Base-by-base conservation (phyloP, 495 filamentous ascomycete species). In the Hyphodiscus hymeniophilus region DNA sequence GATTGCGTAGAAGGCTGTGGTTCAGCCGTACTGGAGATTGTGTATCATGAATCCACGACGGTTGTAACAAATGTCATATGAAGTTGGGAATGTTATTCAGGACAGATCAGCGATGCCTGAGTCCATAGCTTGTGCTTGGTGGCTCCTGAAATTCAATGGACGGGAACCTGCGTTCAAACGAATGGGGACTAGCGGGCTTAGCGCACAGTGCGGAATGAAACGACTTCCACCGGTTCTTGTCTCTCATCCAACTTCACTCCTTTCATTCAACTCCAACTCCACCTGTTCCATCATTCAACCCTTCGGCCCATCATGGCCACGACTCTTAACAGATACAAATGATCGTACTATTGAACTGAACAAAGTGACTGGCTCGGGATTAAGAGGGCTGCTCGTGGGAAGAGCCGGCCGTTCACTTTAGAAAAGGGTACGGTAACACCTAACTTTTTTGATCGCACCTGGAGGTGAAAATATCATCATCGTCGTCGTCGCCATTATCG, bases 391-490 rank as follows among this genome's bases (percentile, higher is more conserved):
- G 53, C 42, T 31, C 44, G 16, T 35, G 53, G 36, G 43, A 43
- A 50, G 46, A 51, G 52, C 52, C 40, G 47, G 17, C 44, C 30
- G 47, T 47, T 32, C 17, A 24, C 24, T 13, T 12, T 13, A 20
- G 16, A 28, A 56, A 53, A 50, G 50, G 57, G 57, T 56, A 56
- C 38, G 53, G 57, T 56, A 43, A 56, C 57, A 55, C 56, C 52
- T 52, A 47, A 49, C 54, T 45, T 36, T 36, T n/a, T 36, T 36
- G 34, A 50, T 30, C 36, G 20, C 34, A 44, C 38, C 33, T 46
- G 40, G 48, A 43, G 30, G 43, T 36, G 36, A 28, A 38, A 45
- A 20, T 18, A 41, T 6, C 15, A 46, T 15, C 23, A 26, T 34
- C 12, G 23, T 2, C 40, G 4, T 24, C 8, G 38, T 24, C 22